phyloP scores from a whole-genome alignment of 1,284 basidiomycete genomes.

The Ustilago hordei region DNA sequence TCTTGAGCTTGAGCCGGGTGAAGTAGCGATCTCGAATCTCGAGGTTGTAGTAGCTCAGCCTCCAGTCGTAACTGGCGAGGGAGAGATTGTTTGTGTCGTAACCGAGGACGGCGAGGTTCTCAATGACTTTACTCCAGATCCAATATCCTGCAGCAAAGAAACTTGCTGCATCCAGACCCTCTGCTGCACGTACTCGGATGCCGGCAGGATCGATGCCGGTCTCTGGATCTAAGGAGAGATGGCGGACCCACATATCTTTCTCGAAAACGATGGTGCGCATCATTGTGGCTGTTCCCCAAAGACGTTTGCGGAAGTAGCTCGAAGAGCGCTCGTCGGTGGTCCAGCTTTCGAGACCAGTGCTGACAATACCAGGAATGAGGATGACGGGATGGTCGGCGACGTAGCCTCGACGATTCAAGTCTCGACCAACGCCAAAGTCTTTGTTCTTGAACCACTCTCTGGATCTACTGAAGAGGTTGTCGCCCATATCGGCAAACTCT shows the following conservation, averaged over 20 bases:
- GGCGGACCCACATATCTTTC: conserved; percentile 86
- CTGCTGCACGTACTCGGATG: conserved; percentile 90
- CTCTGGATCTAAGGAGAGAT: conserved; percentile 86
- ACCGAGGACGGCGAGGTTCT: conserved; percentile 80
- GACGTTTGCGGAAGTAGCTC: conserved; percentile 64
- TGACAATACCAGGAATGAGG: conserved; percentile 67
- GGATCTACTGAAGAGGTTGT: conserved; percentile 58
- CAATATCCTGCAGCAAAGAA: conserved; percentile 89
- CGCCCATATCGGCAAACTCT: conserved; percentile 63
- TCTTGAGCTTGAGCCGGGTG: conserved; percentile 83
- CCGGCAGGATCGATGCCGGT: conserved; percentile 91
- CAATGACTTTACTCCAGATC: conserved; percentile 84
- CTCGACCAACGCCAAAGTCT: conserved; percentile 64
- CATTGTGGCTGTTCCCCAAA: conserved; percentile 75
- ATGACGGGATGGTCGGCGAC: conserved; percentile 66
- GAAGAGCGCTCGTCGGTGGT: conserved; percentile 54
- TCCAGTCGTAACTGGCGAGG: conserved; percentile 71
- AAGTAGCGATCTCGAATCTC: conserved; percentile 93
- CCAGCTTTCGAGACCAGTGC: conserved; percentile 68
- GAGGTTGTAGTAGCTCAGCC: conserved; percentile 87
- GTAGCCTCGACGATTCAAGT: conserved; percentile 49
- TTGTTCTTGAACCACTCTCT: conserved; percentile 64
- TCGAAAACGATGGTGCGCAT: conserved; percentile 86
- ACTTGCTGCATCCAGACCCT: conserved; percentile 81
- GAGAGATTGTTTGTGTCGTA: conserved; percentile 67